These are phyloP conservation scores for Aspergillus persii DNA, from an alignment of 2,329 filamentous ascomycete species.

Conservation along the genomic window DNA sequence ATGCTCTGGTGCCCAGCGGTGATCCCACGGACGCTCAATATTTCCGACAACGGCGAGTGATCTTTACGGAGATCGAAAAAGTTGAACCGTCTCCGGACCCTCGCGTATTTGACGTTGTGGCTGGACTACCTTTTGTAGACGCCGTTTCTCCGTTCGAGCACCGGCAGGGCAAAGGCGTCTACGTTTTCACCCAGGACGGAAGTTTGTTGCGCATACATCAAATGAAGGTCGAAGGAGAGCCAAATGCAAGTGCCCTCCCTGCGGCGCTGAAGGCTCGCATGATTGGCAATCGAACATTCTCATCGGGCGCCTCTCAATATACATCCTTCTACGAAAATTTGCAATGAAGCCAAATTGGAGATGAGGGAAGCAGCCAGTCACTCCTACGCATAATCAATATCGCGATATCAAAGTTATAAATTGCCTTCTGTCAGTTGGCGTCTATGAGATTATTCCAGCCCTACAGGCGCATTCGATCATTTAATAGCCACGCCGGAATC, in stretches of 20 bases:
- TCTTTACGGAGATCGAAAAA: conserved; percentile 37
- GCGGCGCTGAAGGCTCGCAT: conserved; percentile 42
- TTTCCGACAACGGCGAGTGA: conserved; percentile 35
- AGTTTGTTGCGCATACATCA: conserved; percentile 36
- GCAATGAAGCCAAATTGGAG: conserved; percentile 16
- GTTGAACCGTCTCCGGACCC: conserved; percentile 25
- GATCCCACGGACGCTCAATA: conserved; percentile 13
- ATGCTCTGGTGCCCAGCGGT: conserved; percentile 27
- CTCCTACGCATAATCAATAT: not conserved
- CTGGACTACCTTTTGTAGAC: conserved; percentile 39
- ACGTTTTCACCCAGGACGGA: conserved; percentile 38
- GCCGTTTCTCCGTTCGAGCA: conserved; percentile 24
- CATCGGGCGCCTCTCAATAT: conserved; percentile 23
- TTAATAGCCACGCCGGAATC: conserved; percentile 34
- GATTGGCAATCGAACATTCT: conserved; percentile 31
- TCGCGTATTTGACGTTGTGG: conserved; percentile 27
- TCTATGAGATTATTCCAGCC: not conserved
- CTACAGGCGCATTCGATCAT: not conserved
- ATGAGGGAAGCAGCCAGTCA: conserved; percentile 14
- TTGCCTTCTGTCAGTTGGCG: not conserved
- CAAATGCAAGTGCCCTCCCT: conserved; percentile 32
- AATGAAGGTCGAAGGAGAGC: conserved; percentile 42
- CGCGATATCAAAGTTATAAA: not conserved
- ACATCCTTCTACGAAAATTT: conserved; percentile 37
- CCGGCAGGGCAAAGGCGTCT: conserved; percentile 29